These are phyloP conservation scores for Lactifluus volemus DNA, from an alignment of 768 basidiomycete genomes.

Conservation along the genomic window DNA sequence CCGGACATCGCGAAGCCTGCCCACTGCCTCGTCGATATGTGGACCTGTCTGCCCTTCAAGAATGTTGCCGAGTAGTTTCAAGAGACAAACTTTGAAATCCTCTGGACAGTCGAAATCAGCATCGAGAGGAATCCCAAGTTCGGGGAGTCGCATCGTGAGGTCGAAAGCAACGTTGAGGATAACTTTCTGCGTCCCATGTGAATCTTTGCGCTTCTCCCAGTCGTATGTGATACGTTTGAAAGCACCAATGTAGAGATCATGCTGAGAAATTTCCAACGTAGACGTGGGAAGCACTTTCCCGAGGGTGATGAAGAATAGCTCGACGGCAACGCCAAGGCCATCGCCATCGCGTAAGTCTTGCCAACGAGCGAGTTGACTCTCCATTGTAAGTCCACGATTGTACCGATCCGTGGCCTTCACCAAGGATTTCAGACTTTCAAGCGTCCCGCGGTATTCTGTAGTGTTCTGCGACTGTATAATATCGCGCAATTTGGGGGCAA, in stretches of 20 bases:
- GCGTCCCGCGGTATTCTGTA: neutral
- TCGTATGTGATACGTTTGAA: constrained; percentile 4
- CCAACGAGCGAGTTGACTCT: neutral
- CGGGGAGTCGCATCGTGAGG: constrained; percentile 16
- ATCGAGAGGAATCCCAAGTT: neutral
- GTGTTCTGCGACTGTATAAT: neutral
- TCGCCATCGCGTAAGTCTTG: neutral
- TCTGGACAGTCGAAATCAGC: neutral
- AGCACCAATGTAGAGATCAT: neutral
- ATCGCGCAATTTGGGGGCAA: neutral
- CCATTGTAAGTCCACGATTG: neutral
- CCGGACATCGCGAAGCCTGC: neutral
- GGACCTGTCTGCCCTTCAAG: neutral
- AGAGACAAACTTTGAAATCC: neutral
- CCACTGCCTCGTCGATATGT: neutral
- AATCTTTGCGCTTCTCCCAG: neutral
- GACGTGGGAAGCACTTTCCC: neutral
- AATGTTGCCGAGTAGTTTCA: neutral
- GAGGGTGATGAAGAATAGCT: constrained; percentile 2
- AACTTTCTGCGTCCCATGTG: constrained; percentile 15
- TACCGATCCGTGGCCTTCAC: neutral
- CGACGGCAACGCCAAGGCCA: constrained; percentile 2
- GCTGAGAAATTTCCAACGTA: neutral
- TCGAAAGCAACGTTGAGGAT: constrained; percentile 23
- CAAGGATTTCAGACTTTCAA: neutral